phyloP scores from a whole-genome alignment of 1,284 basidiomycete genomes.

The Austroboletus niveus region DNA sequence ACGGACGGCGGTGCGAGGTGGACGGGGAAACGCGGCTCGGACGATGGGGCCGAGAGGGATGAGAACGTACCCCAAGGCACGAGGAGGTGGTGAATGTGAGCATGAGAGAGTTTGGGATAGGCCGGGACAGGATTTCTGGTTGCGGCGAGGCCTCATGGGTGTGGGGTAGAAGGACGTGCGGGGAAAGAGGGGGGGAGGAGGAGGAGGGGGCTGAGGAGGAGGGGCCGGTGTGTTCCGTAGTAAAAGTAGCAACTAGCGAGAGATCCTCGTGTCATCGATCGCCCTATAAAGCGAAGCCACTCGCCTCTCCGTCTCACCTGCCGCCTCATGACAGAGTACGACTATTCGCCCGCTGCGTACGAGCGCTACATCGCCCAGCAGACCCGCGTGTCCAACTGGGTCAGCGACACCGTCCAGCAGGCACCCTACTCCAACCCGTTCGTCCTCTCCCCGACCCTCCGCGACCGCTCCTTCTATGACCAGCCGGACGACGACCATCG shows the following conservation, averaged over 20 bases:
- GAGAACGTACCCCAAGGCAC: conserved; percentile 1
- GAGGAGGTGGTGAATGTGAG: not conserved
- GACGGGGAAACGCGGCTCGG: conserved; percentile 5
- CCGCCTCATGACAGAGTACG: conserved; percentile 51
- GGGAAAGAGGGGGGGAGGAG: conserved; percentile 21
- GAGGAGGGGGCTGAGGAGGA: not conserved
- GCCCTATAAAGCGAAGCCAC: conserved; percentile 14
- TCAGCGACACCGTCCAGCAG: conserved; percentile 27
- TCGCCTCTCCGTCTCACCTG: conserved; percentile 4
- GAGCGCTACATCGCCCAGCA: conserved; percentile 44
- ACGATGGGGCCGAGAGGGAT: not conserved
- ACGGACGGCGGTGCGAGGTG: not conserved
- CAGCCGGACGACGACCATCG: not conserved
- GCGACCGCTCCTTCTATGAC: conserved; percentile 34
- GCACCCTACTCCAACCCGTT: conserved; percentile 32
- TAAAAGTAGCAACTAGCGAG: not conserved
- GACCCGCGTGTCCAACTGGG: conserved; percentile 45
- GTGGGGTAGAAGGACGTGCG: conserved; percentile 23
- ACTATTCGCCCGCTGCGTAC: conserved; percentile 52
- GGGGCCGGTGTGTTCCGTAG: not conserved
- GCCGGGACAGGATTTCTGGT: not conserved
- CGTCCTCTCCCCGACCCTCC: conserved; percentile 26
- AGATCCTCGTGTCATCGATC: conserved; percentile 11
- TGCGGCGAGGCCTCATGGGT: not conserved
- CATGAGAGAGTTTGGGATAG: conserved; percentile 1